Percentiles rank a stretch among this genome's conserved stretches.
Conservation (phyloP, 2,329 filamentous ascomycete genomes). For the Cladosporium sp. region DNA sequence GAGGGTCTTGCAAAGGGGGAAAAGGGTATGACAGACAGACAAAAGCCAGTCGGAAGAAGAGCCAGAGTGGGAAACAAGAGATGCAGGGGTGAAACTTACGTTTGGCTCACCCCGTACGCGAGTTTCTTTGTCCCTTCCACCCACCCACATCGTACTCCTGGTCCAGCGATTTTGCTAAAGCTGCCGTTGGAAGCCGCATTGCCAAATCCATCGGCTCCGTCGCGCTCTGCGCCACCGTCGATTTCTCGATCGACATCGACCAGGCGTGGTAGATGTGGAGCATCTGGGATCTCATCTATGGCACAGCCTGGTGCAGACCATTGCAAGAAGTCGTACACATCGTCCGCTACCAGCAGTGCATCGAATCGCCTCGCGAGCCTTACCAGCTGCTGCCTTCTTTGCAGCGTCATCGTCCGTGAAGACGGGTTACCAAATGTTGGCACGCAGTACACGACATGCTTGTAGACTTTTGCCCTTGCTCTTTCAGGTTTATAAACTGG, state of each 20-base stretch:
- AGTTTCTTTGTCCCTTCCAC: conserved; percentile 65
- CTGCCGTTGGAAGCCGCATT: conserved; percentile 81
- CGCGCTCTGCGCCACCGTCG: conserved; percentile 49
- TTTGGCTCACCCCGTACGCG: conserved; percentile 54
- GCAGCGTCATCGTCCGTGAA: conserved; percentile 71
- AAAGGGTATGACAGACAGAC: neutral
- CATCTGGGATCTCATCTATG: conserved; percentile 18
- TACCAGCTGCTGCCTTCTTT: conserved; percentile 63
- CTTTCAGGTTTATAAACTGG: conserved; percentile 49
- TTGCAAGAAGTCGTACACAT: conserved; percentile 90
- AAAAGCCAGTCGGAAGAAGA: neutral
- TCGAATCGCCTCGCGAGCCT: conserved; percentile 72
- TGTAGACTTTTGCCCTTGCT: conserved; percentile 70
- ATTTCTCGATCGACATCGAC: conserved; percentile 72
- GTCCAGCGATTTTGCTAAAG: conserved; percentile 82
- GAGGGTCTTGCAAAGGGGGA: neutral
- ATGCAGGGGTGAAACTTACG: conserved; percentile 39
- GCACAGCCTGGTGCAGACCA: conserved; percentile 52
- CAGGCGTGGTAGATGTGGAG: conserved; percentile 60
- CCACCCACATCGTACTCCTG: conserved; percentile 85
- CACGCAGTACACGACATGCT: conserved; percentile 81
- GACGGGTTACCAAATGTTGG: conserved; percentile 88
- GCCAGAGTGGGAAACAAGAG: too few species aligned
- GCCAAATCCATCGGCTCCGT: conserved; percentile 60
- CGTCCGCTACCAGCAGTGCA: conserved; percentile 79